Conservation (phyloP, 179 eudicot species). For the Gypsophila paniculata region DNA sequence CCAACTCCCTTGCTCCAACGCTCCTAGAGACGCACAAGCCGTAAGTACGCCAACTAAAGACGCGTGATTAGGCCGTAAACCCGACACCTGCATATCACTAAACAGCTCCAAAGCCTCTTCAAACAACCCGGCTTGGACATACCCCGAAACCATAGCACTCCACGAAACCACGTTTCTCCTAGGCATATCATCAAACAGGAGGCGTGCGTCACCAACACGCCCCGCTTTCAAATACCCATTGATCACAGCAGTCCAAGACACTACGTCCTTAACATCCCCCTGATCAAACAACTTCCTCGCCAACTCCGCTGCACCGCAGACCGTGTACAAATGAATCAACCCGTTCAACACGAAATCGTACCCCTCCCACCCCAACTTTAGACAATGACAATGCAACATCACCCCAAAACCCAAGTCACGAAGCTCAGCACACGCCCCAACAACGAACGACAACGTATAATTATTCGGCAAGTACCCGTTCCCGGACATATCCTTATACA, state of each 20-base stretch:
- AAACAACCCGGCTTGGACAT: slow-evolving; percentile 47
- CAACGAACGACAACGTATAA: slow-evolving; percentile 45
- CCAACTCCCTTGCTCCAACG: slow-evolving; percentile 76
- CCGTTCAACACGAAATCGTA: slow-evolving; percentile 82
- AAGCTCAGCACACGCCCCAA: slow-evolving; percentile 36
- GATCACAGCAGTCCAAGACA: slow-evolving; percentile 65
- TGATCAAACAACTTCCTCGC: slow-evolving; percentile 51
- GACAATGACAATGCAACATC: slow-evolving; percentile 38
- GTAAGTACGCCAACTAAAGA: slow-evolving; percentile 59
- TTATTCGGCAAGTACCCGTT: slow-evolving; percentile 34
- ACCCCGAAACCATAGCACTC: slow-evolving; percentile 74
- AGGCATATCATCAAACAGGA: slow-evolving; percentile 47
- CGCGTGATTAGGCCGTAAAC: slow-evolving; percentile 54
- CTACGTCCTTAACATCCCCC: slow-evolving; percentile 45
- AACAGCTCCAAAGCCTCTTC: slow-evolving; percentile 57
- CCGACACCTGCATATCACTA: slow-evolving; percentile 50
- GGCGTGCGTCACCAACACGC: slow-evolving; percentile 30
- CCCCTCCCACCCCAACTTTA: slow-evolving; percentile 65
- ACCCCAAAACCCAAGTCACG: slow-evolving; percentile 37
- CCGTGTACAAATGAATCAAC: slow-evolving; percentile 58
- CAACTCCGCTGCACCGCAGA: slow-evolving; percentile 29
- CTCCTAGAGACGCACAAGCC: slow-evolving; percentile 68
- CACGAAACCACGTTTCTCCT: slow-evolving; percentile 58
- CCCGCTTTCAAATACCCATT: slow-evolving; percentile 48
- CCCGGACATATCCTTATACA: slow-evolving; percentile 36